Evolutionary conservation across 2,329 filamentous ascomycete species (phyloP), one percentile per base, ranked within the genome.

Genomic region (Stagonosporopsis vannaccii): DNA sequence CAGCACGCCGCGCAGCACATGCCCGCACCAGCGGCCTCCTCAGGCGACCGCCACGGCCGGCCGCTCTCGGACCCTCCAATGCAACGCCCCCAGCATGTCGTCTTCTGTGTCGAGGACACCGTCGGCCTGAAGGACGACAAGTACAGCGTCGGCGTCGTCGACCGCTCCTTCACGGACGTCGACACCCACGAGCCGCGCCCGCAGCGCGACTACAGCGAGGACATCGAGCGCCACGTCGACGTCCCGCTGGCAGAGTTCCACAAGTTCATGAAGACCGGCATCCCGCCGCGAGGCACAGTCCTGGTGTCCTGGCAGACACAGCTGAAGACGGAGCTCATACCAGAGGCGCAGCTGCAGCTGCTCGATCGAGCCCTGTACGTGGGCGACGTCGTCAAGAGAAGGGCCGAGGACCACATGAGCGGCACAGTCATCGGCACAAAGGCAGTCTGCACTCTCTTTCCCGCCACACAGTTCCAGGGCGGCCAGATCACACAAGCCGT

Each of bases 311-410:
- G 82, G 81, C 63, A 79, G 61, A 72, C 62, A 28, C 79, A 80
- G 61, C 71, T 73, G 42, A 70, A 66, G 48, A 73, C 77, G 2
- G 74, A 79, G 52, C 67, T 81, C 17, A 69, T 81, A 25, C 72
- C 72, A 1, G 73, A 77, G 44, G 62, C 78, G 11, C 76, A 80
- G 22, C 73, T 87, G 39, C 72, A 76, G 15, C 73, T 87, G 20
- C 70, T 86, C 26, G 83, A 85, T 69, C 80, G 85, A n/a, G 73
- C 77, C 1, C 71, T 86, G 13, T 77, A 80, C 44, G 79, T 85
- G 15, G 85, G 85, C 23, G 82, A 86, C 62, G 74, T 81, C 12
- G 84, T 87, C 47, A 86, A 85, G 68, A 73, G 77, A 30, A 74
- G 77, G 36, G 71, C 76, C 0, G 77, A 77, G 20, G 79, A 81